These are phyloP conservation scores for Debaryomycetaceae sp. DNA, from an alignment of 1,139 yeast genomes.

Conservation along the genomic window DNA sequence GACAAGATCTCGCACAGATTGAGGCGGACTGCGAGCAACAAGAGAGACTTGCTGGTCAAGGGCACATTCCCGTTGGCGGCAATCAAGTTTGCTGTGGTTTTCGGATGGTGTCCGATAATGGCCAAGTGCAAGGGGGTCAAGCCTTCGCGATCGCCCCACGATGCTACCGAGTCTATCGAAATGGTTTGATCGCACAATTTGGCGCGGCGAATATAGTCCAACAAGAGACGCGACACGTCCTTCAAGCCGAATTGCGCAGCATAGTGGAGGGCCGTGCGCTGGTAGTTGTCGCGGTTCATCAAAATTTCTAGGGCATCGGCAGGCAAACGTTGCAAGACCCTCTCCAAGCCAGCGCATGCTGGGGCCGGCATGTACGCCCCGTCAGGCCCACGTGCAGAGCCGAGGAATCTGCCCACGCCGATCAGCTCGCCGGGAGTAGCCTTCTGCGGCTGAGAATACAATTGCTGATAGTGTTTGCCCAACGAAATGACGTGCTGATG, in stretches of 20 bases:
- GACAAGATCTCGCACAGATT: constrained; percentile 48
- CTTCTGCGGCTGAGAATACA: constrained; percentile 12
- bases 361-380: constrained; percentile 24
- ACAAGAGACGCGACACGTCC: constrained; percentile 45
- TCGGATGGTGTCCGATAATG: constrained; percentile 73
- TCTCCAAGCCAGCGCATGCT: constrained; percentile 33
- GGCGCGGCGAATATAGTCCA: constrained; percentile 31
- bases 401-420: constrained; percentile 20
- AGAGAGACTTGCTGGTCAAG: constrained; percentile 37
- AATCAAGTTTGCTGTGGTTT: constrained; percentile 55
- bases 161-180: constrained; percentile 46
- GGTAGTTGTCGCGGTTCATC: constrained; percentile 60
- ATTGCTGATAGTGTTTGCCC: constrained; percentile 40
- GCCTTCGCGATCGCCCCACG: constrained; percentile 81
- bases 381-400: constrained; percentile 46
- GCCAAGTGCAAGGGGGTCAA: constrained; percentile 79
- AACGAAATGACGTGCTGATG: constrained; percentile 72
- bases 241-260: constrained; percentile 81
- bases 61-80: constrained; percentile 23
- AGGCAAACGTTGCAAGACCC: constrained; percentile 43
- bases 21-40: constrained; percentile 63
- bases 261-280: constrained; percentile 82
- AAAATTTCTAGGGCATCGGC: constrained; percentile 31
- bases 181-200: constrained; percentile 22
- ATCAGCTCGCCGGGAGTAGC: constrained; percentile 28